phyloP scores from a whole-genome alignment of 768 basidiomycete species.

The Boletus tylopilopsis region DNA sequence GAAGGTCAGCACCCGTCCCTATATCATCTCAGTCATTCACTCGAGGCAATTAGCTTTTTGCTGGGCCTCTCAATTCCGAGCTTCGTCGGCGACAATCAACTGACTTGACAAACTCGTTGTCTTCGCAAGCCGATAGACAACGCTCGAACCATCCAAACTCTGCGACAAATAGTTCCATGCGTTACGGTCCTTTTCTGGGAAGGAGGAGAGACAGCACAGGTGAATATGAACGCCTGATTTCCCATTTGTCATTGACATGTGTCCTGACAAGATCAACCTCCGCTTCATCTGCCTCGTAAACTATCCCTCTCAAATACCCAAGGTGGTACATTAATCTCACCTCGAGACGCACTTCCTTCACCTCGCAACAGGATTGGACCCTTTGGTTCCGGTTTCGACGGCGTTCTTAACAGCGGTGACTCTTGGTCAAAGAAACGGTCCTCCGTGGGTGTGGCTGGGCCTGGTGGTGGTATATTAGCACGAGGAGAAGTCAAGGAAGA shows the following conservation, averaged over 20 bases:
- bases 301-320: conserved; percentile 64
- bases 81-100: conserved; percentile 80
- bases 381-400: conserved; percentile 63
- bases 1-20: conserved; percentile 55
- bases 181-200: conserved; percentile 55
- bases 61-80: conserved; percentile 79
- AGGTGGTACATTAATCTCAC: conserved; percentile 43
- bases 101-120: conserved; percentile 63
- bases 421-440: conserved; percentile 67
- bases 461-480: conserved; percentile 30
- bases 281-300: conserved; percentile 57
- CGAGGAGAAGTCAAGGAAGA: conserved; percentile 39
- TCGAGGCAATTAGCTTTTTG: conserved; percentile 59
- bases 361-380: conserved; percentile 61
- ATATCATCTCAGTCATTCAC: conserved; percentile 23
- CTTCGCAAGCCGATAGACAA: conserved; percentile 56
- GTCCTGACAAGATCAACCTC: conserved; percentile 50
- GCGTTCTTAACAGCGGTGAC: conserved; percentile 63
- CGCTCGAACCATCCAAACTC: conserved; percentile 52
- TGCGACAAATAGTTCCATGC: conserved; percentile 49
- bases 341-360: conserved; percentile 61
- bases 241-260: conserved; percentile 6
- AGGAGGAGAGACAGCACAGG: conserved; percentile 72
- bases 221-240: conserved; percentile 23
- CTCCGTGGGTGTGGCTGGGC: conserved; percentile 52